Evolutionary conservation across 1,284 basidiomycete genomes (phyloP).

Genomic region (Xerocomus amazonicus): DNA sequence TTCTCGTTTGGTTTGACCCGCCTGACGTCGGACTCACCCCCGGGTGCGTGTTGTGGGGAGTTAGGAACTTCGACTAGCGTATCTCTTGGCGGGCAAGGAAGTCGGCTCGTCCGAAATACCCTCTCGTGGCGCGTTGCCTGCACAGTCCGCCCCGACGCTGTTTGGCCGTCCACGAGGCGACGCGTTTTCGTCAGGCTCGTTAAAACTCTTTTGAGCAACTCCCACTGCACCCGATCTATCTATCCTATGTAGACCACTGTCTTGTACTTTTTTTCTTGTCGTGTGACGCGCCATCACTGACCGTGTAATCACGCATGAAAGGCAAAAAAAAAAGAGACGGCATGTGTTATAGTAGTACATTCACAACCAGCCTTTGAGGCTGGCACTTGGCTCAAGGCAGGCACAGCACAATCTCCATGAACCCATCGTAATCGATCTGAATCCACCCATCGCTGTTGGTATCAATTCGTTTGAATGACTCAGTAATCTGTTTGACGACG

Average conservation of each 20-base stretch:
- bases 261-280: neutral
- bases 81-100: slow-evolving; percentile 26
- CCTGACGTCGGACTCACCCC: neutral
- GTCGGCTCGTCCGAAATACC: slow-evolving; percentile 34
- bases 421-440: slow-evolving; percentile 73
- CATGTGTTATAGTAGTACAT: slow-evolving; percentile 2
- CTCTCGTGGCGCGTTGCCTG: slow-evolving; percentile 26
- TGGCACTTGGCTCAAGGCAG: slow-evolving; percentile 48
- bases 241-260: slow-evolving; percentile 1
- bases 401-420: slow-evolving; percentile 68
- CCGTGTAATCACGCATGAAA: neutral
- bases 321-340: neutral
- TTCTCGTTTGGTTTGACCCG: neutral
- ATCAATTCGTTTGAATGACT: slow-evolving; percentile 60
- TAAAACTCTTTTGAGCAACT: slow-evolving; percentile 14
- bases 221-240: neutral
- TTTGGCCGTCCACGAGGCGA: slow-evolving; percentile 33
- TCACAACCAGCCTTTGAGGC: neutral
- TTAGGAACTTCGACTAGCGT: slow-evolving; percentile 35
- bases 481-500: slow-evolving; percentile 71
- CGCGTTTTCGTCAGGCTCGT: slow-evolving; percentile 27
- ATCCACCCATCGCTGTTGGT: slow-evolving; percentile 70
- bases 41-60: neutral
- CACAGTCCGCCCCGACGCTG: slow-evolving; percentile 25
- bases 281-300: no score